Conservation (phyloP, 768 basidiomycete species). For the Phanerodontia chrysosporium region DNA sequence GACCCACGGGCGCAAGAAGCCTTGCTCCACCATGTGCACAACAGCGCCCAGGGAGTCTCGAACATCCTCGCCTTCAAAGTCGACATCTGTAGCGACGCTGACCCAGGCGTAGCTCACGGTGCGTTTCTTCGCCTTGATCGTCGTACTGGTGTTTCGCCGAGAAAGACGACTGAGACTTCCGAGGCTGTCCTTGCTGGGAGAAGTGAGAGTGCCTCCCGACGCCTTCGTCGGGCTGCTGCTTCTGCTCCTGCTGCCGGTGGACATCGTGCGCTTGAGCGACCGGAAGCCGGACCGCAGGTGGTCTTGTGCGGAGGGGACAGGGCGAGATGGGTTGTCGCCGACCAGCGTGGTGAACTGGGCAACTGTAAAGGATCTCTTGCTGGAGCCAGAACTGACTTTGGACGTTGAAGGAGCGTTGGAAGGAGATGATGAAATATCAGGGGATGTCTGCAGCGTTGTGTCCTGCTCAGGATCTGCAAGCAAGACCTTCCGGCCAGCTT, state of each 20-base stretch:
- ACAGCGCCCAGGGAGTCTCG: conserved; percentile 44
- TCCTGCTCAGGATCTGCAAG: conserved; percentile 29
- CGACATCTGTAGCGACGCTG: conserved; percentile 74
- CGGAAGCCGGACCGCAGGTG: conserved; percentile 72
- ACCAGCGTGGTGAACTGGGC: conserved; percentile 78
- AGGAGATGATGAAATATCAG: background rate
- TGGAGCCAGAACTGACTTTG: conserved; percentile 14
- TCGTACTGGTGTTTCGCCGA: background rate
- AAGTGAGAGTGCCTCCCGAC: background rate
- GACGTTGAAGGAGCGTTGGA: conserved; percentile 2
- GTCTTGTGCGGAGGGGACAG: conserved; percentile 67
- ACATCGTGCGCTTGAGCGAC: conserved; percentile 39
- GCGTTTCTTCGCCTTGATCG: conserved; percentile 23
- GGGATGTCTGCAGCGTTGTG: background rate
- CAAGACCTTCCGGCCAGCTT: conserved; percentile 63
- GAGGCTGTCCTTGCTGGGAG: conserved; percentile 15
- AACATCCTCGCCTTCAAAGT: conserved; percentile 78
- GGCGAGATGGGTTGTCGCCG: conserved; percentile 61
- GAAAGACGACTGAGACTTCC: background rate
- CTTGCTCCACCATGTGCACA: conserved; percentile 33
- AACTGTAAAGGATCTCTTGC: conserved; percentile 14
- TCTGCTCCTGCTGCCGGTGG: conserved; percentile 13
- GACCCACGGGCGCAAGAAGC: conserved; percentile 41
- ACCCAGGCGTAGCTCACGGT: conserved; percentile 78
- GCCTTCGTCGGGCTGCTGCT: conserved; percentile 8